A percentile compares a stretch with the other conserved stretches of the same genome.
Conservation (phyloP, 306 rosid species). For the Hippophae tibetana region DNA sequence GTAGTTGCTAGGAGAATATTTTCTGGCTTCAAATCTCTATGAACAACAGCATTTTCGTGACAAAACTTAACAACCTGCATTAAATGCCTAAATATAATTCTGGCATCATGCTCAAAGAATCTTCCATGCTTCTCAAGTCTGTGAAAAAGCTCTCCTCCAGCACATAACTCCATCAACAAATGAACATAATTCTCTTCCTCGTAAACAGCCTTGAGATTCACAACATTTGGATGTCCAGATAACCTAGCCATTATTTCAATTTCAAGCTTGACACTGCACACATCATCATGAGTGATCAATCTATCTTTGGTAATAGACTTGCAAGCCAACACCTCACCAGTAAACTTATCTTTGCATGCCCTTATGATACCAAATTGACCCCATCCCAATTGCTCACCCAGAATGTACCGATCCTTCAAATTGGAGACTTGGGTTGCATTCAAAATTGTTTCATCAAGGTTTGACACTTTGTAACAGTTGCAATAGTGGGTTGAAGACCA, state of each 20-base stretch:
- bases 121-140: constrained; percentile 65
- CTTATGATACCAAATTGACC: constrained; percentile 78
- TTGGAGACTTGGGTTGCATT: constrained; percentile 39
- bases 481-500: constrained; percentile 15
- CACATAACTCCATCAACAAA: constrained; percentile 81
- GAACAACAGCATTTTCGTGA: constrained; percentile 70
- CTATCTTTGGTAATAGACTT: constrained; percentile 76
- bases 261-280: constrained; percentile 66
- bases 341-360: constrained; percentile 48
- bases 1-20: constrained; percentile 69
- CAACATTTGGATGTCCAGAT: constrained; percentile 74
- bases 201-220: constrained; percentile 75
- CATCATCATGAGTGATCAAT: constrained; percentile 58
- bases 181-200: constrained; percentile 73
- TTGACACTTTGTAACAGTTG: constrained; percentile 57
- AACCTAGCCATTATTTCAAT: constrained; percentile 71
- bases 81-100: constrained; percentile 60
- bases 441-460: constrained; percentile 49
- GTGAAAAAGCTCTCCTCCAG: constrained; percentile 82
- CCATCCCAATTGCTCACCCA: constrained; percentile 76
- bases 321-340: constrained; percentile 74
- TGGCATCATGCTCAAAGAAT: constrained; percentile 58
- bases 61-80: constrained; percentile 78
- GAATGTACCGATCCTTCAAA: constrained; percentile 54
- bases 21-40: constrained; percentile 76